Percentiles rank a stretch among this genome's conserved stretches.
phyloP scores from a whole-genome alignment of 495 filamentous ascomycete genomes.

The Aspergillus carlsbadensis region DNA sequence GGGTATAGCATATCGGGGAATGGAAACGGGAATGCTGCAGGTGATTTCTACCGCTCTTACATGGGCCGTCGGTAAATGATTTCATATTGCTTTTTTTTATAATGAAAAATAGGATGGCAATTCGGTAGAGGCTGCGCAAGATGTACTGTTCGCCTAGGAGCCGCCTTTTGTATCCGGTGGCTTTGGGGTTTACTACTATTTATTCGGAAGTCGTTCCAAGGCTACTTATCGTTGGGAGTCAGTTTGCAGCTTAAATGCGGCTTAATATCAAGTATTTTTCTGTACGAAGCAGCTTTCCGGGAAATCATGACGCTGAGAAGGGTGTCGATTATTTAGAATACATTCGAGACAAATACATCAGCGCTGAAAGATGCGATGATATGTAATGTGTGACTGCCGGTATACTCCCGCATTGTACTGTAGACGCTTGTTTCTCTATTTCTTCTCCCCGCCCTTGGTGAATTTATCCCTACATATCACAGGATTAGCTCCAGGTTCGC shows the following conservation, averaged over 20 bases:
- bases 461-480: slow-evolving; percentile 58
- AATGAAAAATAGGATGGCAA: not conserved
- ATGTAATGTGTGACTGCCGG: slow-evolving; percentile 1
- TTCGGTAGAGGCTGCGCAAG: not conserved
- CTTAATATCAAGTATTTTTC: slow-evolving; percentile 10
- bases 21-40: slow-evolving; percentile 60
- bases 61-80: slow-evolving; percentile 56
- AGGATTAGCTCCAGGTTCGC: not conserved
- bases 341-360: slow-evolving; percentile 11
- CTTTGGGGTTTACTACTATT: slow-evolving; percentile 7
- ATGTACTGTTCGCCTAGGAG: not conserved
- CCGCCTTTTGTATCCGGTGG: slow-evolving; percentile 4
- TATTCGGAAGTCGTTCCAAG: slow-evolving; percentile 2
- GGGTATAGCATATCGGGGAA: slow-evolving; percentile 55
- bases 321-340: slow-evolving; percentile 13
- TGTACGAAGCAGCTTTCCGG: not conserved
- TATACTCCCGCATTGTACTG: not conserved
- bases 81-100: not conserved
- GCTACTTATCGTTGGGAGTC: slow-evolving; percentile 2
- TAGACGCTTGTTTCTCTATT: slow-evolving; percentile 50
- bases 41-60: slow-evolving; percentile 81
- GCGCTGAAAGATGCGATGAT: slow-evolving; percentile 8
- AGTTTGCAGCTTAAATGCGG: slow-evolving; percentile 1
- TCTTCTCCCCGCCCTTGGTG: slow-evolving; percentile 68
- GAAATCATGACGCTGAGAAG: not conserved